These are phyloP conservation scores for Ensete glaucum DNA, from an alignment of 176 grass and related monocot species.

Conservation along the genomic window DNA sequence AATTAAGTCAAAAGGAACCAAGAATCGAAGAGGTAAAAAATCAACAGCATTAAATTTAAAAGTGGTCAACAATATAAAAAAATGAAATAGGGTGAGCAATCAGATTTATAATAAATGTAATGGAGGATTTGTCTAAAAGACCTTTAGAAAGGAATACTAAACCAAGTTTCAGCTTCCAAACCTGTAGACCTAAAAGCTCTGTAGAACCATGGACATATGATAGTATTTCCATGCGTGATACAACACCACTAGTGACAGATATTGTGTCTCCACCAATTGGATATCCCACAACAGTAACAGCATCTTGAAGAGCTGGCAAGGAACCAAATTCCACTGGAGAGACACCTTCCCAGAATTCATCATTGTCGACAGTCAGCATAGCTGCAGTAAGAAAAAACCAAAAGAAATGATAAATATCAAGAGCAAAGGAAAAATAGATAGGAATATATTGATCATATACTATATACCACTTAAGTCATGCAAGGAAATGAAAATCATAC, in stretches of 20 bases:
- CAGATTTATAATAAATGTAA: not conserved
- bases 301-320: conserved; percentile 90
- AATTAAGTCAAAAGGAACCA: not conserved
- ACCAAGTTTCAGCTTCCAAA: conserved; percentile 7
- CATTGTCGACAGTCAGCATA: conserved; percentile 77
- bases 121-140: not conserved
- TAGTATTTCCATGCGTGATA: conserved; percentile 95
- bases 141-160: not conserved
- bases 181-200: conserved; percentile 90
- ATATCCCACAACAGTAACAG: conserved; percentile 94
- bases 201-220: conserved; percentile 99
- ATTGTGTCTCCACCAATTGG: conserved; percentile 98
- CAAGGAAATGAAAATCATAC: no score
- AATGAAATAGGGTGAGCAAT: not conserved
- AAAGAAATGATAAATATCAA: not conserved
- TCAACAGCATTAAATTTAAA: not conserved
- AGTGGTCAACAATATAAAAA: not conserved
- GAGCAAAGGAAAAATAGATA: conserved; percentile 12
- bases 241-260: conserved; percentile 93
- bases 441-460: not conserved
- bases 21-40: not conserved
- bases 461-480: not conserved
- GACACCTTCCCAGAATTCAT: conserved; percentile 96
- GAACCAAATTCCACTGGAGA: conserved; percentile 63
- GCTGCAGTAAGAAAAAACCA: conserved; percentile 31